Percentiles rank a stretch among this genome's conserved stretches.
Conservation (phyloP, 1,284 basidiomycete species). For the Cronartium ribicola region DNA sequence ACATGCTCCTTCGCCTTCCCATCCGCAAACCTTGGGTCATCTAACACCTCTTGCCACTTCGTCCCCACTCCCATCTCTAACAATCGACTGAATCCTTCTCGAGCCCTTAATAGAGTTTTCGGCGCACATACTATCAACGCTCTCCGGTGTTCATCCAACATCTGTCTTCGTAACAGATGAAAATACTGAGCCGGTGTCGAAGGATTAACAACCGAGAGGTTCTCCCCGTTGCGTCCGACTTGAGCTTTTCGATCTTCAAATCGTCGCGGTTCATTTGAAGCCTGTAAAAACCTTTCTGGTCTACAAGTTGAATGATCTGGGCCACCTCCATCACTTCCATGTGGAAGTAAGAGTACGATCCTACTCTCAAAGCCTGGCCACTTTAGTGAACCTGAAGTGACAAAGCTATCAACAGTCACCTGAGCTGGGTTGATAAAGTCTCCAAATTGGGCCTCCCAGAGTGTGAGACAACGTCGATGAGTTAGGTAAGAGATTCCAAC, state of each 20-base stretch:
- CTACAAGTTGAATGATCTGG: slow-evolving; percentile 83
- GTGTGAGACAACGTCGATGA: slow-evolving; percentile 67
- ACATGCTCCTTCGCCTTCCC: slow-evolving; percentile 54
- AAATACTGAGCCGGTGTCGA: slow-evolving; percentile 85
- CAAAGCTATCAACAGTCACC: slow-evolving; percentile 80
- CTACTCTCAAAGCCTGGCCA: slow-evolving; percentile 32
- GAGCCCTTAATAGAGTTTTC: slow-evolving; percentile 52
- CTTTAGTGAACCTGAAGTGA: slow-evolving; percentile 72
- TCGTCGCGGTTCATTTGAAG: slow-evolving; percentile 46
- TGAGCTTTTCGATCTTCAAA: slow-evolving; percentile 7
- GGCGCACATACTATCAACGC: slow-evolving; percentile 51
- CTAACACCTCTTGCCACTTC: slow-evolving; percentile 67
- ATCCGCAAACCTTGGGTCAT: slow-evolving; percentile 55
- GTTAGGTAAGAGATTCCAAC: slow-evolving; percentile 78
- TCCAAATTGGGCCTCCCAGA: slow-evolving; percentile 77
- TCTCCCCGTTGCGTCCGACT: slow-evolving; percentile 50
- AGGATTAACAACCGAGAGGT: slow-evolving; percentile 76
- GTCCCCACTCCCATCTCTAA: slow-evolving; percentile 63
- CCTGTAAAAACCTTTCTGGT: slow-evolving; percentile 79
- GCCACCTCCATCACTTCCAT: slow-evolving; percentile 67
- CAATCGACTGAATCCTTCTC: slow-evolving; percentile 60
- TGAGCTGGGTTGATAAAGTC: slow-evolving; percentile 77
- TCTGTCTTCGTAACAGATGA: slow-evolving; percentile 76
- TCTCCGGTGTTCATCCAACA: slow-evolving; percentile 66
- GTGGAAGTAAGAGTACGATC: slow-evolving; percentile 19